phyloP scores from a whole-genome alignment of 495 filamentous ascomycete species.

The Penicillium waksmanii region DNA sequence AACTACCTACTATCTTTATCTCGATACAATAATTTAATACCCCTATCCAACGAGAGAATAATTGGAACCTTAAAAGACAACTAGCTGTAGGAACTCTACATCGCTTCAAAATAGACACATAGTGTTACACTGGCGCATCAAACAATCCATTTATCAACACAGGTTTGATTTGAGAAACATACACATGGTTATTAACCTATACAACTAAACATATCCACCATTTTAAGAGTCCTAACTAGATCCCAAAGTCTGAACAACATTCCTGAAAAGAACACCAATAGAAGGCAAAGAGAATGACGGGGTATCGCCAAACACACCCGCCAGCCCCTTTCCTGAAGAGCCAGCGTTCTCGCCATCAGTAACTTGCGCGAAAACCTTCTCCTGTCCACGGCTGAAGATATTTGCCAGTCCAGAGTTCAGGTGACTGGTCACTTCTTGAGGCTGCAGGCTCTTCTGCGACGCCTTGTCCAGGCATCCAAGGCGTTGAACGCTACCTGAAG shows the following conservation, averaged over 20 bases:
- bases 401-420: conserved; percentile 52
- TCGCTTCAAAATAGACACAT: too few species aligned
- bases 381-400: conserved; percentile 48
- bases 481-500: conserved; percentile 46
- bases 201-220: neutral
- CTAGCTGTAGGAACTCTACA: too few species aligned
- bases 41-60: too few species aligned
- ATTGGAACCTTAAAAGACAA: too few species aligned
- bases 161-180: neutral
- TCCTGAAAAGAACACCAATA: conserved; percentile 76
- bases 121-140: neutral
- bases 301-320: conserved; percentile 72
- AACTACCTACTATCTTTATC: too few species aligned
- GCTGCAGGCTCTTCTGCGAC: conserved; percentile 53
- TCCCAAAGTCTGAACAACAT: conserved; percentile 57
- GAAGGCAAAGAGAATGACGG: conserved; percentile 78
- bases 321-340: conserved; percentile 66
- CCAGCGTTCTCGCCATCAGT: conserved; percentile 52
- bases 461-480: conserved; percentile 60
- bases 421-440: conserved; percentile 41
- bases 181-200: conserved; percentile 8
- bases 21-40: too few species aligned
- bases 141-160: neutral
- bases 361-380: conserved; percentile 29
- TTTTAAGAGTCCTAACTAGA: conserved; percentile 18